phyloP scores from a whole-genome alignment of 306 rosid species.

The Fagus sylvatica region DNA sequence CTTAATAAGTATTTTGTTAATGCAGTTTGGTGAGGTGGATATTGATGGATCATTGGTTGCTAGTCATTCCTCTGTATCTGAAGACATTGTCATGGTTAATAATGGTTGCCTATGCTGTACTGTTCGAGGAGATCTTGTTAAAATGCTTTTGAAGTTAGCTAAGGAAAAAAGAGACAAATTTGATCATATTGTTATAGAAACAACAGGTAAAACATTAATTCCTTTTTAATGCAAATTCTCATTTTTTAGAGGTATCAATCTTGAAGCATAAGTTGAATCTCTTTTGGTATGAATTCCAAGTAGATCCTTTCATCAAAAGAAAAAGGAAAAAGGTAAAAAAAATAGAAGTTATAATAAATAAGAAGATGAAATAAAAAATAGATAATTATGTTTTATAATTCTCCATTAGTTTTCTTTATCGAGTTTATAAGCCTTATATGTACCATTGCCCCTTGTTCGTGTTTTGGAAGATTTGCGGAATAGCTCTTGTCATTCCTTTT shows the following conservation, averaged over 20 bases:
- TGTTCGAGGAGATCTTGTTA: slow-evolving; percentile 86
- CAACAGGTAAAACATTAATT: slow-evolving; percentile 56
- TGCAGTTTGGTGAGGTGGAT: slow-evolving; percentile 98
- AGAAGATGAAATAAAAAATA: not conserved
- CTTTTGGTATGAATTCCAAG: not conserved
- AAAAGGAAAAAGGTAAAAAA: not conserved
- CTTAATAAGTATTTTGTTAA: slow-evolving; percentile 1
- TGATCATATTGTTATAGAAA: slow-evolving; percentile 91
- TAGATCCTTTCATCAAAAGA: not conserved
- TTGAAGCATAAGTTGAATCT: not conserved
- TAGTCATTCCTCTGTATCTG: slow-evolving; percentile 71
- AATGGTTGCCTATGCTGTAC: slow-evolving; percentile 97
- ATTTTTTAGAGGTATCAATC: not conserved
- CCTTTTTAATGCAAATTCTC: not conserved
- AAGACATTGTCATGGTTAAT: slow-evolving; percentile 84
- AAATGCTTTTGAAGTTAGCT: slow-evolving; percentile 80
- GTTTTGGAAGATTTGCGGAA: not conserved
- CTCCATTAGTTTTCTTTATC: not conserved
- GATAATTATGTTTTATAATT: no score
- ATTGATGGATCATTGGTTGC: slow-evolving; percentile 95
- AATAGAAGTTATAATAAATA: not conserved
- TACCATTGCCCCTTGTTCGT: not conserved
- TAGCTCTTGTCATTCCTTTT: not conserved
- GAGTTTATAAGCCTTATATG: not conserved
- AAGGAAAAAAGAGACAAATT: slow-evolving; percentile 67